Evolutionary conservation across 768 basidiomycete species (phyloP).

Genomic region (Hygrophorus russula): DNA sequence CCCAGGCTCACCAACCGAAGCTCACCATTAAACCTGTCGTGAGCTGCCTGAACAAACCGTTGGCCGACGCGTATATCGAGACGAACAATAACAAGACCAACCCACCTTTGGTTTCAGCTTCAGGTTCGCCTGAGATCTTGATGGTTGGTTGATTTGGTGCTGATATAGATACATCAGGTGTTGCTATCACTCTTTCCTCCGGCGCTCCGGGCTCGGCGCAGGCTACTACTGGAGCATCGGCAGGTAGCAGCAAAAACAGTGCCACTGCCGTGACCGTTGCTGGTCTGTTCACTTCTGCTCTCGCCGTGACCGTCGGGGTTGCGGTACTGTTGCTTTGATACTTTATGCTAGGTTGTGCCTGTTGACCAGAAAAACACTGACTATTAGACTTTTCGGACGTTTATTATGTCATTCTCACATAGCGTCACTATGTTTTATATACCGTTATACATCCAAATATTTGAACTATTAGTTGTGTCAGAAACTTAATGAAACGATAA

Average conservation of each 20-base stretch:
- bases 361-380: too few species aligned
- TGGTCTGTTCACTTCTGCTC: background rate
- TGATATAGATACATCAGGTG: conserved; percentile 14
- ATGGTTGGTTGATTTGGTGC: conserved; percentile 29
- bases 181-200: conserved; percentile 18
- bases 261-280: background rate
- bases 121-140: conserved; percentile 33
- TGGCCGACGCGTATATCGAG: conserved; percentile 69
- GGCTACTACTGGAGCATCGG: conserved; percentile 10
- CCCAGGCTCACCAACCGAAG: conserved; percentile 48
- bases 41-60: conserved; percentile 46
- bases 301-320: conserved; percentile 1
- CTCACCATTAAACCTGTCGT: conserved; percentile 69
- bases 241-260: background rate
- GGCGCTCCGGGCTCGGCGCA: conserved; percentile 23
- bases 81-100: conserved; percentile 63
- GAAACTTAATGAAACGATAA: too few species aligned
- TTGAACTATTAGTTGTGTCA: too few species aligned
- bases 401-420: too few species aligned
- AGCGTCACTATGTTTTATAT: too few species aligned
- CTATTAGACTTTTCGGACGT: too few species aligned
- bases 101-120: conserved; percentile 39
- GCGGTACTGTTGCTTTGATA: background rate
- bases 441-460: too few species aligned
- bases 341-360: background rate